Conservation (phyloP, 108 stramenopile genomes). For the Epipyxis sp. region DNA sequence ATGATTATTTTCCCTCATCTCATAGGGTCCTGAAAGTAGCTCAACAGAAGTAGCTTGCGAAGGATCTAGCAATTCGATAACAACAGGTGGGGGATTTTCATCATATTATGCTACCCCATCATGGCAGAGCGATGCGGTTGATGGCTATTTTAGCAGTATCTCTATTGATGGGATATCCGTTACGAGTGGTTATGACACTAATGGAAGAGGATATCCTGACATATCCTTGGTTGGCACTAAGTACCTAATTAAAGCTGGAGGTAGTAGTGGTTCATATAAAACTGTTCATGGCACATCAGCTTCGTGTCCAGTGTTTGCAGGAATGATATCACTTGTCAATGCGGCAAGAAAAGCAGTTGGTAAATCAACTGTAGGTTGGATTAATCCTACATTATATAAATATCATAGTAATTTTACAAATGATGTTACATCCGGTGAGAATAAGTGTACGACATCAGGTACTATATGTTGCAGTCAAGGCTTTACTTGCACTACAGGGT, state of each 20-base stretch:
- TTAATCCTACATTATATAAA: conserved; percentile 42
- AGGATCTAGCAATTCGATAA: neutral
- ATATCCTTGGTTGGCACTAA: conserved; percentile 35
- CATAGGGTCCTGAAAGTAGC: neutral
- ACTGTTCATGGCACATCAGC: conserved; percentile 43
- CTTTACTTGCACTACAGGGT: too few species aligned
- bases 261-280: neutral
- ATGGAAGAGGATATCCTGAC: conserved; percentile 45
- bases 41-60: neutral
- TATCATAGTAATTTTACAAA: neutral
- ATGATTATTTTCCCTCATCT: too few species aligned
- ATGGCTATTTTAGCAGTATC: conserved; percentile 1
- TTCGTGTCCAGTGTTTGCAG: conserved; percentile 36
- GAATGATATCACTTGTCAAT: conserved; percentile 40
- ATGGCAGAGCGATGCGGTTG: conserved; percentile 31
- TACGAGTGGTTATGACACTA: conserved; percentile 31
- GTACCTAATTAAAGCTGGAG: conserved; percentile 24
- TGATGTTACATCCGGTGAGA: conserved; percentile 39
- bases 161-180: neutral
- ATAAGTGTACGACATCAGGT: neutral
- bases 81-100: conserved; percentile 38
- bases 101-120: conserved; percentile 1
- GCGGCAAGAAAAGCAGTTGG: conserved; percentile 28
- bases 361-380: conserved; percentile 35
- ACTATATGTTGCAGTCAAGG: conserved; percentile 33